Conservation (phyloP, 2,329 filamentous ascomycete species). For the Colletotrichum tamarilloi region DNA sequence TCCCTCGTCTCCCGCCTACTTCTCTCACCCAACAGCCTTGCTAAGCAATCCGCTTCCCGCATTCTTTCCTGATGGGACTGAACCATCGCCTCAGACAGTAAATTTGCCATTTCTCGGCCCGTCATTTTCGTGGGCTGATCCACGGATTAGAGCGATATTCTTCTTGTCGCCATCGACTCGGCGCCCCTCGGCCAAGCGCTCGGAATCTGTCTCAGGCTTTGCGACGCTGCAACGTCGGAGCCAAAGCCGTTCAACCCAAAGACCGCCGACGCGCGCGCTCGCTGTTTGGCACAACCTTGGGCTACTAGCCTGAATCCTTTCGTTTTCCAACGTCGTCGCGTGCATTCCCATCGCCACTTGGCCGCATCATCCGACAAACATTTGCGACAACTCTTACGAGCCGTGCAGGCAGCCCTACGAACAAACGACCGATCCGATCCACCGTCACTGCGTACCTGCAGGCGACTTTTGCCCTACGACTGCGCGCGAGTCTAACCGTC, state of each 20-base stretch:
- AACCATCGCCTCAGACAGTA: slow-evolving; percentile 7
- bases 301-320: slow-evolving; percentile 5
- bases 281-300: background rate
- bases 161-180: background rate
- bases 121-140: background rate
- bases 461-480: slow-evolving; percentile 3
- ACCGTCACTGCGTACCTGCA: slow-evolving; percentile 1
- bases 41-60: background rate
- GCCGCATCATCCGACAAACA: background rate
- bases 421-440: background rate
- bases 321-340: background rate
- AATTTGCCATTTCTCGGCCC: background rate
- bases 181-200: background rate
- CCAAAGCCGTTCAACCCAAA: background rate
- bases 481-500: background rate
- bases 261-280: slow-evolving; percentile 1
- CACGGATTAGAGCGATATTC: background rate
- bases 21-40: background rate
- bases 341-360: background rate
- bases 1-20: background rate
- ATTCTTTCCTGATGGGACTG: slow-evolving; percentile 9
- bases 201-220: slow-evolving; percentile 13
- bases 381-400: slow-evolving; percentile 9
- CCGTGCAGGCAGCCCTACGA: slow-evolving; percentile 12
- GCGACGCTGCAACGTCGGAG: slow-evolving; percentile 24